phyloP scores from a whole-genome alignment of 2,329 filamentous ascomycete species.

The Aspergillus sclerotialis region DNA sequence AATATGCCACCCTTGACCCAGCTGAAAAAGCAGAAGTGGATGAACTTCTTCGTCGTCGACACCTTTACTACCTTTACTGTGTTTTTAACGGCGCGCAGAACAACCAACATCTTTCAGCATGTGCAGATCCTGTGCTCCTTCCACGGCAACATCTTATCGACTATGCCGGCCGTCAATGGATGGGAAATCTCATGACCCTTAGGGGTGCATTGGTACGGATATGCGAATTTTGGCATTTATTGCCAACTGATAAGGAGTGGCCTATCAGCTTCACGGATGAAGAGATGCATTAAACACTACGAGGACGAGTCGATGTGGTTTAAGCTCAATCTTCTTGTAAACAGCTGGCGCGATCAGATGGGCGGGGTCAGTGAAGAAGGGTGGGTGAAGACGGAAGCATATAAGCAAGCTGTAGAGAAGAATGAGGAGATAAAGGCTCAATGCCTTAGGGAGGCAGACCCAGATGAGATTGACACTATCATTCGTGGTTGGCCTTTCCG shows the following conservation, averaged over 20 bases:
- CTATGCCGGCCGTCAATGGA: background rate
- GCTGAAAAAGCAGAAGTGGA: conserved; percentile 14
- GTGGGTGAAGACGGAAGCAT: too few species aligned
- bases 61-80: conserved; percentile 14
- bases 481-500: too few species aligned
- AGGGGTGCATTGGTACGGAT: background rate
- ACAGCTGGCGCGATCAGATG: background rate
- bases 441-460: too few species aligned
- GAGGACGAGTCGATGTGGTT: background rate
- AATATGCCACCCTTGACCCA: conserved; percentile 11
- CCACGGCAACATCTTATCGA: conserved; percentile 14
- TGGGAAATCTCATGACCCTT: background rate
- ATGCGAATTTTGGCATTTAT: background rate
- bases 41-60: conserved; percentile 10
- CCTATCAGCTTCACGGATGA: too few species aligned
- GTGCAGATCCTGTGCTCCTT: conserved; percentile 10
- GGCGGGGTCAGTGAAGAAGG: conserved; percentile 2
- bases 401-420: too few species aligned
- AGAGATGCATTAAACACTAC: background rate
- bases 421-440: too few species aligned
- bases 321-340: background rate
- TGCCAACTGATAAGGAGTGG: background rate
- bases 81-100: conserved; percentile 16
- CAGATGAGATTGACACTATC: too few species aligned
- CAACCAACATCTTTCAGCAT: conserved; percentile 14